Percentiles rank a stretch among this genome's conserved stretches.
phyloP scores from a whole-genome alignment of 495 filamentous ascomycete species.

The Lichenothelia convexa region DNA sequence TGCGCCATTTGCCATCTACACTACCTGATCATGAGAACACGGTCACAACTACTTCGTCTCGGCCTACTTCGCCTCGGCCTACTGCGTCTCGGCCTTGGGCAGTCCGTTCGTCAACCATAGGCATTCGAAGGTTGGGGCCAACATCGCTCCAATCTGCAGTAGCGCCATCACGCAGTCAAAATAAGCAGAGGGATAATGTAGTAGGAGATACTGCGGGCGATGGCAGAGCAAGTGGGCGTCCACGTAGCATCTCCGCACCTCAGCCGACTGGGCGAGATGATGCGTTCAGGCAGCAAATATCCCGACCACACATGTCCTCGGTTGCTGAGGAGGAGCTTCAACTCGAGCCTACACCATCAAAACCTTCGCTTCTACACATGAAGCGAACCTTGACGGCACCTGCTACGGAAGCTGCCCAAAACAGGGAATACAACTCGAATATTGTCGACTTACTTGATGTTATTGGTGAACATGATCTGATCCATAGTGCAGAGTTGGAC shows the following conservation, averaged over 20 bases:
- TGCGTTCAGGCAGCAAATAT: not conserved
- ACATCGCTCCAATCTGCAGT: no score
- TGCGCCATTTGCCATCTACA: no score
- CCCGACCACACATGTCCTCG: not conserved
- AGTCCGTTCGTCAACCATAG: no score
- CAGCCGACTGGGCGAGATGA: not conserved
- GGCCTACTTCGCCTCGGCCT: no score
- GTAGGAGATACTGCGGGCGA: constrained; percentile 6
- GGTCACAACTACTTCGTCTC: no score
- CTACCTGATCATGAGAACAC: no score
- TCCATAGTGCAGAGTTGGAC: not conserved
- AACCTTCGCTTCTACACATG: not conserved
- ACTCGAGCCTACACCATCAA: not conserved
- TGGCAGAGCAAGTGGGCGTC: not conserved
- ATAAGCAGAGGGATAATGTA: no score
- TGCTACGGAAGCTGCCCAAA: not conserved
- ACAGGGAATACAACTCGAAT: constrained; percentile 10
- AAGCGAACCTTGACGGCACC: not conserved
- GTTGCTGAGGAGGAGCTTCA: not conserved
- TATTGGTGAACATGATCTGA: constrained; percentile 8
- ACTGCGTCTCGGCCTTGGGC: no score
- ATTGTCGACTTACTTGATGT: constrained; percentile 13
- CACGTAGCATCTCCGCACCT: not conserved
- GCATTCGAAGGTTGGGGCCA: no score
- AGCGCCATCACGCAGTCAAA: no score